Evolutionary conservation across 352 stramenopile species (phyloP).

Genomic region (Blastocystis sp.): DNA sequence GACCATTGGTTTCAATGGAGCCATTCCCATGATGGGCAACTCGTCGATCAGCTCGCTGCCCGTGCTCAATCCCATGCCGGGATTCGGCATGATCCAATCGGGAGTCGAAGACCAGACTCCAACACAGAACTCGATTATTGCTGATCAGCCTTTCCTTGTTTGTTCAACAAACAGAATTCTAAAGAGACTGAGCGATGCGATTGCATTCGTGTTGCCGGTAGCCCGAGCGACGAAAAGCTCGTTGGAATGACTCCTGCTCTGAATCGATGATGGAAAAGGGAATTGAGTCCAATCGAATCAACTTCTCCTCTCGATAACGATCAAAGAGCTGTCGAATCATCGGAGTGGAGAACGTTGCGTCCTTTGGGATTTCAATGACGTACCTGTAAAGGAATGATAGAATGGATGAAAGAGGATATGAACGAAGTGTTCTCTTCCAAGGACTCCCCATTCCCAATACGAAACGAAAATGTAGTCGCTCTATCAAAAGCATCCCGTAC

Average conservation of each 20-base stretch:
- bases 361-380: too few species aligned
- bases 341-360: too few species aligned
- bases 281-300: not conserved
- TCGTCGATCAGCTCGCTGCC: not conserved
- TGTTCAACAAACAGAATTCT: not conserved
- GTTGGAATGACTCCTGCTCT: not conserved
- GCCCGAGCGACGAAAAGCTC: not conserved
- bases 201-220: not conserved
- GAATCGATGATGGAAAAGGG: not conserved
- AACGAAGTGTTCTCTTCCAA: too few species aligned
- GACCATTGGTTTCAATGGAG: not conserved
- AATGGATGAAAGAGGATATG: too few species aligned
- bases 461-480: not conserved
- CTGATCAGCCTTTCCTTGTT: not conserved
- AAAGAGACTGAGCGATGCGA: not conserved
- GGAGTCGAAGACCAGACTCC: not conserved
- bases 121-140: not conserved
- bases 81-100: not conserved
- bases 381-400: too few species aligned
- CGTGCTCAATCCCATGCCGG: constrained; percentile 20
- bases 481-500: not conserved
- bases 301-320: not conserved
- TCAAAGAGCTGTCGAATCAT: not conserved
- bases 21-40: not conserved
- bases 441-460: not conserved